These are phyloP conservation scores for Mortierella sp. DNA, from an alignment of 371 early-diverging fungal species.

Conservation along the genomic window DNA sequence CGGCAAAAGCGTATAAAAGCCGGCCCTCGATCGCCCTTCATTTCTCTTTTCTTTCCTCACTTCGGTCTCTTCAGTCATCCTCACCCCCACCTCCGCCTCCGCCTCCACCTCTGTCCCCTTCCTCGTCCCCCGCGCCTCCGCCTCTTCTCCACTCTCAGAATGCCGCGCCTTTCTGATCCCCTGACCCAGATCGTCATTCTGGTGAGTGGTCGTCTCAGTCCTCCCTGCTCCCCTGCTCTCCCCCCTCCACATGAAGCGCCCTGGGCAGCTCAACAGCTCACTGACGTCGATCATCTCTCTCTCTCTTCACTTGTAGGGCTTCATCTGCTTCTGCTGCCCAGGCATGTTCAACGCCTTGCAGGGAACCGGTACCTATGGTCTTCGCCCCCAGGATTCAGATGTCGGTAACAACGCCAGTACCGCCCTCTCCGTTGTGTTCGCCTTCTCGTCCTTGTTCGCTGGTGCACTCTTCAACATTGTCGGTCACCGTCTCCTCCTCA, in stretches of 20 bases:
- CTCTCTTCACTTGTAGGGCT: constrained; percentile 41
- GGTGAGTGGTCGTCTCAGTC: constrained; percentile 16
- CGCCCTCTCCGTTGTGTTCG: constrained; percentile 76
- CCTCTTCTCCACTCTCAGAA: constrained; percentile 1
- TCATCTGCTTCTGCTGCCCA: constrained; percentile 81
- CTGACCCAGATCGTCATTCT: constrained; percentile 67
- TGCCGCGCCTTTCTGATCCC: constrained; percentile 53
- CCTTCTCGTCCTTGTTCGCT: constrained; percentile 72
- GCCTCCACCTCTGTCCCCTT: constrained; percentile 13
- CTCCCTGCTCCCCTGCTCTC: background rate
- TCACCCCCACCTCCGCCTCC: constrained; percentile 6
- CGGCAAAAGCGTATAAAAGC: too few relatives aligned
- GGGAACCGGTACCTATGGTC: constrained; percentile 67
- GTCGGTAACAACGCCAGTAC: constrained; percentile 74
- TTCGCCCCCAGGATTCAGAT: constrained; percentile 61
- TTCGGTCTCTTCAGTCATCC: background rate
- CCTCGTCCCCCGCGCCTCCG: constrained; percentile 4
- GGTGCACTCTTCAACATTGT: constrained; percentile 68
- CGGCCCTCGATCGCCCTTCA: too few relatives aligned
- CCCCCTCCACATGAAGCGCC: too few relatives aligned
- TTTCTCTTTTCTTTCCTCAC: too few relatives aligned
- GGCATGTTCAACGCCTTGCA: constrained; percentile 77
- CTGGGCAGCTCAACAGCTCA: too few relatives aligned
- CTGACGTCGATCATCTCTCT: background rate
- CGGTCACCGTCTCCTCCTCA: constrained; percentile 61